phyloP scores from a whole-genome alignment of 2,329 filamentous ascomycete species.

The Sporothrix brasiliensis region DNA sequence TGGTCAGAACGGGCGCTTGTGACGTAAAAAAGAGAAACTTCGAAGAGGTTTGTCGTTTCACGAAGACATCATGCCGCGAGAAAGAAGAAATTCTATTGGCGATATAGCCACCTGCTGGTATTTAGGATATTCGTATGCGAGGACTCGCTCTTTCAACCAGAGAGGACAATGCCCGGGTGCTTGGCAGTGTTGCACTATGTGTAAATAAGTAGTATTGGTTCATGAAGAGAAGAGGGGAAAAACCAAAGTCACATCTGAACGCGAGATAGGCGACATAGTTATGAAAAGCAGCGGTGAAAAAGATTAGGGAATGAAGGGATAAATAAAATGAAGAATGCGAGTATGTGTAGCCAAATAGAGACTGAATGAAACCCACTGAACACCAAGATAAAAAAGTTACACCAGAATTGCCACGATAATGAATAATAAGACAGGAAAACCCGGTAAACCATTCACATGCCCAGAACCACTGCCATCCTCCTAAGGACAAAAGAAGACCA shows the following conservation, averaged over 20 bases:
- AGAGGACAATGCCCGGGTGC: no score
- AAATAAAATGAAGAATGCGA: not conserved
- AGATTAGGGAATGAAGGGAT: not conserved
- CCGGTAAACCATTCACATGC: slow-evolving; percentile 6
- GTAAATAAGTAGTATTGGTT: not conserved
- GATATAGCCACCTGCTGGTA: no score
- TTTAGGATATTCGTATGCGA: no score
- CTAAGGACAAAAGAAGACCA: not conserved
- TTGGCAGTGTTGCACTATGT: no score
- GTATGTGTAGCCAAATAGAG: not conserved
- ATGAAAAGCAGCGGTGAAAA: not conserved
- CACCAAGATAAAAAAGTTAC: slow-evolving; percentile 15
- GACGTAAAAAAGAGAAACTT: no score
- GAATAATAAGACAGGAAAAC: not conserved
- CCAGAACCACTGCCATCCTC: not conserved
- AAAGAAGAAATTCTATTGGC: no score
- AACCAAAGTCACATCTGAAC: not conserved
- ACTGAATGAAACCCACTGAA: slow-evolving; percentile 10
- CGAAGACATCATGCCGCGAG: no score
- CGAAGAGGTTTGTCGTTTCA: no score
- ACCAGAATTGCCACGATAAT: not conserved
- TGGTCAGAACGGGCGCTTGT: no score
- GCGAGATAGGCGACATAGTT: not conserved
- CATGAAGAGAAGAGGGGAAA: not conserved
- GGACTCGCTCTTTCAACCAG: no score